Percentiles rank a stretch among this genome's conserved stretches.
Conservation (phyloP, 2,329 filamentous ascomycete genomes). For the Sarocladium oryzae region DNA sequence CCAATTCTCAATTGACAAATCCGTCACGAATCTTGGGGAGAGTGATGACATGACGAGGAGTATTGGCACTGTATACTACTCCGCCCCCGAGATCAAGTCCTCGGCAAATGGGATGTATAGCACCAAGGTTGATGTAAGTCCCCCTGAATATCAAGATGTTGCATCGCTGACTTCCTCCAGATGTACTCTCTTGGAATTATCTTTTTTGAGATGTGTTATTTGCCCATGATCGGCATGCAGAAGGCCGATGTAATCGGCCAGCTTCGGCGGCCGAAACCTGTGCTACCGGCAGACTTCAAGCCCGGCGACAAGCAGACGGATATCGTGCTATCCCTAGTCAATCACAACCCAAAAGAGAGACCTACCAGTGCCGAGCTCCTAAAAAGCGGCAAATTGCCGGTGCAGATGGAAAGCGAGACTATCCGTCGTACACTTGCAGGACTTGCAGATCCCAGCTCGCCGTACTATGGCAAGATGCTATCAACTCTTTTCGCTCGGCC, state of each 20-base stretch:
- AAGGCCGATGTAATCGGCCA: conserved; percentile 57
- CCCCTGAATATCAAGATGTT: too few relatives aligned
- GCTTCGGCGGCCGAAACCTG: conserved; percentile 60
- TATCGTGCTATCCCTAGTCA: conserved; percentile 74
- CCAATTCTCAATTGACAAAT: conserved; percentile 60
- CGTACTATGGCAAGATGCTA: conserved; percentile 85
- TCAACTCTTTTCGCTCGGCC: conserved; percentile 75
- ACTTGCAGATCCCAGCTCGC: conserved; percentile 73
- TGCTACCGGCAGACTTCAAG: conserved; percentile 67
- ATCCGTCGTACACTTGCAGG: conserved; percentile 77
- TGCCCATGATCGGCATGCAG: conserved; percentile 60
- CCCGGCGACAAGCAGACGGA: conserved; percentile 65
- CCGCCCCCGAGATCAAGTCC: conserved; percentile 84
- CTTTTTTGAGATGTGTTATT: conserved; percentile 95
- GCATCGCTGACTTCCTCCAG: conserved; percentile 28
- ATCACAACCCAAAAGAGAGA: conserved; percentile 73
- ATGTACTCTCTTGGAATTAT: conserved; percentile 98
- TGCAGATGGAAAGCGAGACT: conserved; percentile 89
- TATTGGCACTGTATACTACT: conserved; percentile 78
- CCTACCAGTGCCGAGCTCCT: conserved; percentile 79
- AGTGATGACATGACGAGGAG: conserved; percentile 62
- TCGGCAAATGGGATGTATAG: conserved; percentile 72
- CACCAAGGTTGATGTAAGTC: conserved; percentile 81
- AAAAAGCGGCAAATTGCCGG: conserved; percentile 77
- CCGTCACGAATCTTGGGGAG: conserved; percentile 34